phyloP scores from a whole-genome alignment of 768 basidiomycete genomes.

The Multifurca ochricompacta region DNA sequence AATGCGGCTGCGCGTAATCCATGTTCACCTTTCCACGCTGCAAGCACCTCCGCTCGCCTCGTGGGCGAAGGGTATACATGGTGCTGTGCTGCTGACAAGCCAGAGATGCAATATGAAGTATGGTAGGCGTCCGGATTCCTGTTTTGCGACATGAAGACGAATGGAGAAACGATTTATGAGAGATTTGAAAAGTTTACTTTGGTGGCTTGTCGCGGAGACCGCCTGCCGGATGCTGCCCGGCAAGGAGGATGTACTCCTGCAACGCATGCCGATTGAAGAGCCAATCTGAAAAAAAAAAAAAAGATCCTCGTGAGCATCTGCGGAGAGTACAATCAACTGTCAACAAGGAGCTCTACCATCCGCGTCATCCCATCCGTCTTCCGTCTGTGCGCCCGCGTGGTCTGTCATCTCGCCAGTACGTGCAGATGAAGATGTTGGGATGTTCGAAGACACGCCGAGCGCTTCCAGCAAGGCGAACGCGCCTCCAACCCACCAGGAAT shows the following conservation, averaged over 20 bases:
- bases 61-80: constrained; percentile 44
- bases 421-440: constrained; percentile 21
- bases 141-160: constrained; percentile 3
- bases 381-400: constrained; percentile 19
- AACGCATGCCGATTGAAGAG: constrained; percentile 59
- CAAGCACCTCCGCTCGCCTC: constrained; percentile 29
- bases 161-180: not conserved
- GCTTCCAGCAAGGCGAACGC: constrained; percentile 72
- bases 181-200: constrained; percentile 50
- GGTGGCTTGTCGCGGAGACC: constrained; percentile 94
- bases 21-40: constrained; percentile 34
- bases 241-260: constrained; percentile 81
- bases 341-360: constrained; percentile 47
- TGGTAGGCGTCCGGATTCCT: constrained; percentile 94
- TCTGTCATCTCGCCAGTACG: constrained; percentile 37
- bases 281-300: constrained; percentile 39
- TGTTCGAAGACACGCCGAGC: constrained; percentile 33
- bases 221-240: constrained; percentile 78
- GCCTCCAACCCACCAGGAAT: constrained; percentile 99
- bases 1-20: constrained; percentile 41
- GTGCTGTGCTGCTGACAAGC: constrained; percentile 86
- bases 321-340: not conserved
- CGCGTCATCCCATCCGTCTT: constrained; percentile 59
- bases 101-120: constrained; percentile 86
- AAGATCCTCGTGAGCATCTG: not conserved